Evolutionary conservation across 257 asterid genomes (phyloP).

Genomic region (Striga asiatica): DNA sequence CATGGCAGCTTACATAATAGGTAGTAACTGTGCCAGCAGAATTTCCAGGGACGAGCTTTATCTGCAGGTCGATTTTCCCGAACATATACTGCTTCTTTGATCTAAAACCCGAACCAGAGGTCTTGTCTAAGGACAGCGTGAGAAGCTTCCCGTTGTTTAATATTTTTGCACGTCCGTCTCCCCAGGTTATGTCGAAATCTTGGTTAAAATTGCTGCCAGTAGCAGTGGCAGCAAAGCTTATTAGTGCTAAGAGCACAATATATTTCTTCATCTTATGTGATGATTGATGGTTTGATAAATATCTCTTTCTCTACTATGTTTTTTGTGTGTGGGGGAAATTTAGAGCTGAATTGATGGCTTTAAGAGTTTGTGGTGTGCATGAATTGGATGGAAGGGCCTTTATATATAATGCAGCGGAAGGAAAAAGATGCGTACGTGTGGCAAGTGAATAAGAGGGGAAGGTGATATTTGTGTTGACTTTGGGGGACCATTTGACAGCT

Average conservation of each 20-base stretch:
- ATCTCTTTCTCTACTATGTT: too few species aligned
- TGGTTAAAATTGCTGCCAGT: conserved; percentile 20
- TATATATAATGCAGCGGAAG: conserved; percentile 29
- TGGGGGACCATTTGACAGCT: conserved; percentile 33
- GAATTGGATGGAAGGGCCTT: neutral
- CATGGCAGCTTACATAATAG: conserved; percentile 25
- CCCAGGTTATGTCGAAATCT: conserved; percentile 39
- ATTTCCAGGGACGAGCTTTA: conserved; percentile 42
- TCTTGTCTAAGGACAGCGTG: conserved; percentile 32
- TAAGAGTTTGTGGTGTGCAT: conserved; percentile 14
- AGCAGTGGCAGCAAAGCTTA: conserved; percentile 12
- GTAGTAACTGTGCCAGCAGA: conserved; percentile 46
- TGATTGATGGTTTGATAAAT: too few species aligned
- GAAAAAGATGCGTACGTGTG: conserved; percentile 22
- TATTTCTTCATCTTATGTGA: conserved; percentile 13
- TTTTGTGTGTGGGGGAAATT: neutral
- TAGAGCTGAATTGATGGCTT: neutral
- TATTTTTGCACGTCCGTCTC: conserved; percentile 30
- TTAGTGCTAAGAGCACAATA: conserved; percentile 2
- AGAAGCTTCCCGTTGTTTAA: conserved; percentile 29
- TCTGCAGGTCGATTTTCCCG: conserved; percentile 39
- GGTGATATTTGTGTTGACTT: conserved; percentile 23
- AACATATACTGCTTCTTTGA: conserved; percentile 34
- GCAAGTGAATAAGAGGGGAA: conserved; percentile 1
- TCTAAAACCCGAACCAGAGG: conserved; percentile 37